These are phyloP conservation scores for Auriscalpium microsporum DNA, from an alignment of 768 basidiomycete species.

Conservation along the genomic window DNA sequence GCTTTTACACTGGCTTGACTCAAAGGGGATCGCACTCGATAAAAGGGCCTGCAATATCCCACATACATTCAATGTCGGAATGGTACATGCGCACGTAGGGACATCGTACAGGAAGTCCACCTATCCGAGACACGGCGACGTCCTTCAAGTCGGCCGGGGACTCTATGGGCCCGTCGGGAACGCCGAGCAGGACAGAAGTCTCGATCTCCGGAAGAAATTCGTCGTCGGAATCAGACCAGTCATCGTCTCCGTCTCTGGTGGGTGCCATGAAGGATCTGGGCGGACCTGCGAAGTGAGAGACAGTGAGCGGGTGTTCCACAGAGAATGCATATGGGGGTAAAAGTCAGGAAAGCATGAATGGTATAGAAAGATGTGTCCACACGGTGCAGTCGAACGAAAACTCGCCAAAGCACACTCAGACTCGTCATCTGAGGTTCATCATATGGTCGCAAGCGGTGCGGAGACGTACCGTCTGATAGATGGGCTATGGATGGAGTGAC, in stretches of 20 bases:
- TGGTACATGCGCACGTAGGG: constrained; percentile 38
- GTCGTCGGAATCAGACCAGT: constrained; percentile 80
- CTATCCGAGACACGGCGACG: constrained; percentile 82
- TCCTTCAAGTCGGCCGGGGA: constrained; percentile 53
- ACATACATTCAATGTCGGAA: constrained; percentile 32
- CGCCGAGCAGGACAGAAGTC: constrained; percentile 68
- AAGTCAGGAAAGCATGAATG: constrained; percentile 80
- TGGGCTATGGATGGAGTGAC: no score
- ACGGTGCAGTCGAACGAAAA: constrained; percentile 49
- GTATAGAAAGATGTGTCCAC: constrained; percentile 64
- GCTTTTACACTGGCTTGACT: constrained; percentile 60
- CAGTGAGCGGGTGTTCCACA: constrained; percentile 8
- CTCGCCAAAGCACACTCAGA: constrained; percentile 56
- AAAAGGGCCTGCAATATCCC: constrained; percentile 55
- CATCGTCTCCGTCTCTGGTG: constrained; percentile 35
- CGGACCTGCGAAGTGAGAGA: not conserved
- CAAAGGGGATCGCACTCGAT: constrained; percentile 48
- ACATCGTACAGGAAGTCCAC: constrained; percentile 81
- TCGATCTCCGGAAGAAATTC: constrained; percentile 43
- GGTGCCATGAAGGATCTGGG: constrained; percentile 26
- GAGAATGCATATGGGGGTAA: constrained; percentile 12
- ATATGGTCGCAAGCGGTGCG: not conserved
- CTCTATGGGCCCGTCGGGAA: constrained; percentile 69
- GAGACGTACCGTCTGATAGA: not conserved
- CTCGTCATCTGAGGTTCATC: constrained; percentile 68